These are phyloP conservation scores for Fraxinus cuspidata DNA, from an alignment of 257 asterid species.

Conservation along the genomic window DNA sequence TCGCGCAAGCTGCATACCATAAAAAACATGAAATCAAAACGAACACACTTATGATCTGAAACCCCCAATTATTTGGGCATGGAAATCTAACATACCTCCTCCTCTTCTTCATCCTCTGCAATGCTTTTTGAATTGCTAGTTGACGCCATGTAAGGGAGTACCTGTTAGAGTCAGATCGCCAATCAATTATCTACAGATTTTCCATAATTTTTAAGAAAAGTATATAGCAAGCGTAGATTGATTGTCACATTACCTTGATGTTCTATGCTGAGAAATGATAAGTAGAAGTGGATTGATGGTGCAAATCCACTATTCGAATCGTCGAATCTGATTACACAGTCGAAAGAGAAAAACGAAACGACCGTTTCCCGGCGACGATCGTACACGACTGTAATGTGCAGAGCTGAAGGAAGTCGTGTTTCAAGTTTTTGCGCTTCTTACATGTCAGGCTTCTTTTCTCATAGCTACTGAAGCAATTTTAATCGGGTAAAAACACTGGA, in stretches of 20 bases:
- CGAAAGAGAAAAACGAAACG: no score
- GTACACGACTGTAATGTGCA: no score
- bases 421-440: no score
- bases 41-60: background rate
- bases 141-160: slow-evolving; percentile 44
- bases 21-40: slow-evolving; percentile 1
- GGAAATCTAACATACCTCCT: slow-evolving; percentile 38
- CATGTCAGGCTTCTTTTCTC: no score
- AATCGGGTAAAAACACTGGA: no score
- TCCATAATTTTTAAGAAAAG: background rate
- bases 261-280: background rate
- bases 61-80: background rate
- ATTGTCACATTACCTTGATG: background rate
- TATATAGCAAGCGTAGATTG: background rate
- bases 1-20: slow-evolving; percentile 66
- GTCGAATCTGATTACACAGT: background rate
- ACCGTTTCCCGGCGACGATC: no score
- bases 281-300: background rate
- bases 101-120: slow-evolving; percentile 47
- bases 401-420: no score
- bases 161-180: background rate
- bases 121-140: slow-evolving; percentile 36
- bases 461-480: no score
- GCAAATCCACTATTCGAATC: background rate
- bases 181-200: background rate